Base-by-base conservation (phyloP, 176 grass and related monocot species). In the Chrysopogon serrulatus region DNA sequence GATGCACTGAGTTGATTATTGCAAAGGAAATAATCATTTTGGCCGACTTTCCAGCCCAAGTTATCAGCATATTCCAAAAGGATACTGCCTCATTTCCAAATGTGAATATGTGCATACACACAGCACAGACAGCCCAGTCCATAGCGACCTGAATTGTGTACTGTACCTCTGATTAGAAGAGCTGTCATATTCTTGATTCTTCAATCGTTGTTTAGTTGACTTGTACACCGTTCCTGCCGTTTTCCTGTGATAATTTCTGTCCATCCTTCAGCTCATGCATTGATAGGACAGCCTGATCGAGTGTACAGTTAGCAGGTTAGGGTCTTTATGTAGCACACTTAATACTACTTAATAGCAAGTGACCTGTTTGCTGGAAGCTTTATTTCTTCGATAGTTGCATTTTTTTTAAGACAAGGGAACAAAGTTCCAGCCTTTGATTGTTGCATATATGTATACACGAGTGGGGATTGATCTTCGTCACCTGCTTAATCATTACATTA, bases 1-100 rank as follows among this genome's bases (percentile, higher is more conserved):
- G 68, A 44, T 74, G 71, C 68, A 36, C 28, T n/a, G 12, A 89
- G 48, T 32, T 68, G 32, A 68, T 84, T 47, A 49, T 24, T 42
- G 80, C 60, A 36, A 60, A 61, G 19, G 59, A 76, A 89, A 84
- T 9, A 4, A 26, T 1, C 69, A 37, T 75, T 84, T 49, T 64
- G n/a, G 40, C 44, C 70, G 67, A 44, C 16, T 84, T 37, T 10
- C 35, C 28, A 23, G 45, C 45, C 60, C 2, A 44, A 54, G 24
- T 69, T 73, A 70, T 31, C 49, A 68, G 62, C 82, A 89, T 89
- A 80, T 89, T 48, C 82, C 68, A 44, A 57, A 84, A 40, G 48
- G 61, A 80, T 85, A 47, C 76, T 80, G 60, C 69, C 60, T 48
- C 47, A 75, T 47, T 74, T 74, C 60, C 40, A 79, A 26, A 39